These are phyloP conservation scores for Fusarium tjaetaba DNA, from an alignment of 2,329 filamentous ascomycete species.

Conservation along the genomic window DNA sequence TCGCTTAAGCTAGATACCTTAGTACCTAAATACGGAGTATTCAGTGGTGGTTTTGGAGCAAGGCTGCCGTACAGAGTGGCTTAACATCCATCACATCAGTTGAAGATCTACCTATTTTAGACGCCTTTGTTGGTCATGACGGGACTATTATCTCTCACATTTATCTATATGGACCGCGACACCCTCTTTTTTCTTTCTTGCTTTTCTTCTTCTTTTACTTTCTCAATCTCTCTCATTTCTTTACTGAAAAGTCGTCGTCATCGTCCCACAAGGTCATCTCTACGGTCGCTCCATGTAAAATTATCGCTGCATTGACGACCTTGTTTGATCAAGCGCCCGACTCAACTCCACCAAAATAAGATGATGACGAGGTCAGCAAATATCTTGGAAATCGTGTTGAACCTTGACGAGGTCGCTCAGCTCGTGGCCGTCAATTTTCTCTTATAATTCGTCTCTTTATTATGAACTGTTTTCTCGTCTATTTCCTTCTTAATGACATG, in stretches of 20 bases:
- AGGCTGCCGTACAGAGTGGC: not conserved
- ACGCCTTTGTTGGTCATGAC: not conserved
- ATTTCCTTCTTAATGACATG: not conserved
- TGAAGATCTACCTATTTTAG: slow-evolving; percentile 11
- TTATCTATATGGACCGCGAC: slow-evolving; percentile 13
- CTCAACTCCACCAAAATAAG: slow-evolving; percentile 15
- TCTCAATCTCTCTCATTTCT: not conserved
- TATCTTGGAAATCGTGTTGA: not conserved
- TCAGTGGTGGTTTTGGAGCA: not conserved
- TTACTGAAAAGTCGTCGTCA: slow-evolving; percentile 3
- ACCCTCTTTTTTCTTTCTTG: not conserved
- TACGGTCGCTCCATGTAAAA: slow-evolving; percentile 10
- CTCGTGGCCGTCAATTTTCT: not conserved
- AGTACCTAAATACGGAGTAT: not conserved
- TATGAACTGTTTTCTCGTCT: not conserved
- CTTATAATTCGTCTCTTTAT: not conserved
- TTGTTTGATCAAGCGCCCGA: slow-evolving; percentile 35
- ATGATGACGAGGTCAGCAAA: slow-evolving; percentile 4
- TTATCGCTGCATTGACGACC: slow-evolving; percentile 25
- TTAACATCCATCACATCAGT: not conserved
- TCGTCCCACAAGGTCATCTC: slow-evolving; percentile 29
- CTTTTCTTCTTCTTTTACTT: not conserved
- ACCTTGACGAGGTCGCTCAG: not conserved
- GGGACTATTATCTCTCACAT: not conserved
- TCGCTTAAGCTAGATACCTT: not conserved